Percentiles rank a stretch among this genome's conserved stretches.
Conservation (phyloP, 495 filamentous ascomycete genomes). For the Zalerion maritima region DNA sequence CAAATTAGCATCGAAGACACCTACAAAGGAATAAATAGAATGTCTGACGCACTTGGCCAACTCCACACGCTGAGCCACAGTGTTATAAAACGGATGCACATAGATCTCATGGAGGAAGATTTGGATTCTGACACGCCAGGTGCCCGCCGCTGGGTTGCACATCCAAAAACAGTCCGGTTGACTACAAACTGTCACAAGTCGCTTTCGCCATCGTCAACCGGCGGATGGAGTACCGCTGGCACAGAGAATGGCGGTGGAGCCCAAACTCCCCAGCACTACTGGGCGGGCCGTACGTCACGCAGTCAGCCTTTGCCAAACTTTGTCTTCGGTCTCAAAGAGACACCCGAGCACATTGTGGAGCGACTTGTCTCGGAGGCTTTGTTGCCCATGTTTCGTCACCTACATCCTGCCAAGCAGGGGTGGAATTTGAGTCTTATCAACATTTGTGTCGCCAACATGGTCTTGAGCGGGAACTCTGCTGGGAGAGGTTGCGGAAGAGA, state of each 20-base stretch:
- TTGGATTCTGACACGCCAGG: slow-evolving; percentile 18
- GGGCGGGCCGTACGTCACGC: slow-evolving; percentile 50
- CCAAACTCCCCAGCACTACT: slow-evolving; percentile 12
- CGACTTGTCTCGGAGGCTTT: slow-evolving; percentile 53
- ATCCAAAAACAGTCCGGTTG: slow-evolving; percentile 30
- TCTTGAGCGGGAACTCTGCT: slow-evolving; percentile 39
- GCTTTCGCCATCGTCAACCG: too few relatives aligned
- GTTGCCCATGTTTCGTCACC: slow-evolving; percentile 53
- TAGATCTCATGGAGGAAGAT: slow-evolving; percentile 49
- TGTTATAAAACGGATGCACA: slow-evolving; percentile 62
- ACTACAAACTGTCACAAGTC: too few relatives aligned
- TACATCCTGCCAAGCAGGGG: slow-evolving; percentile 50
- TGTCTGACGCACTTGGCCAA: slow-evolving; percentile 43
- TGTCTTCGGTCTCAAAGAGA: slow-evolving; percentile 47
- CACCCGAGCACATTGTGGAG: slow-evolving; percentile 43
- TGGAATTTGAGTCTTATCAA: slow-evolving; percentile 79
- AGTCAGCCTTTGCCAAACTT: slow-evolving; percentile 53
- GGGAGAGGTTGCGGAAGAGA: slow-evolving; percentile 34
- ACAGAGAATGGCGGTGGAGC: too few relatives aligned
- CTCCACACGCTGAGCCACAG: slow-evolving; percentile 48
- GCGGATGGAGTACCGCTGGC: too few relatives aligned
- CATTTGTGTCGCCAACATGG: slow-evolving; percentile 76
- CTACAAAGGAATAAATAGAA: too few relatives aligned
- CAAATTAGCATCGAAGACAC: slow-evolving; percentile 95
- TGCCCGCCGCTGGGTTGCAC: slow-evolving; percentile 40